A percentile compares a stretch with the other conserved stretches of the same genome.
Conservation (phyloP, 2,329 filamentous ascomycete species). For the Colletotrichum noveboracense region DNA sequence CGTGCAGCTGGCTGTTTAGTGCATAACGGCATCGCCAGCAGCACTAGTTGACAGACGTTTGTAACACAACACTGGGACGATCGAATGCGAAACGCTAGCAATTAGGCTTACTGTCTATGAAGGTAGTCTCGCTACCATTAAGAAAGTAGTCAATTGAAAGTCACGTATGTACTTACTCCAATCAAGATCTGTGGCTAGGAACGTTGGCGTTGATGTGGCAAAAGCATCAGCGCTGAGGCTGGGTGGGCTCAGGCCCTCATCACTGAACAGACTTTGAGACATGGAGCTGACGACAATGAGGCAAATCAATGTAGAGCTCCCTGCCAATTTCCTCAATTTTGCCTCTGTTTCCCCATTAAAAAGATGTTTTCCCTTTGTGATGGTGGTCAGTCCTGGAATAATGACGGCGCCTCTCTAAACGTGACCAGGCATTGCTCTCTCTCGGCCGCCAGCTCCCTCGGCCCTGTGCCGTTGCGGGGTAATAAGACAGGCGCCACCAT, state of each 20-base stretch:
- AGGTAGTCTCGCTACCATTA: too few species aligned
- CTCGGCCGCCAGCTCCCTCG: not conserved
- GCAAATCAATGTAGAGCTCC: too few species aligned
- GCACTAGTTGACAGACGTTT: not conserved
- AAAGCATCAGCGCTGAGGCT: not conserved
- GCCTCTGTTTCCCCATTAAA: too few species aligned
- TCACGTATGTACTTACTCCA: fast-evolving
- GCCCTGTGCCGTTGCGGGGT: not conserved
- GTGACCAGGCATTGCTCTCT: not conserved
- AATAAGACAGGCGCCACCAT: not conserved
- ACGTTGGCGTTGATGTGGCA: not conserved
- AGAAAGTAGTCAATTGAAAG: not conserved
- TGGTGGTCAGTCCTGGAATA: not conserved
- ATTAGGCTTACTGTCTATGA: fast-evolving
- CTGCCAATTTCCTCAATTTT: too few species aligned
- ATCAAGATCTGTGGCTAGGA: not conserved
- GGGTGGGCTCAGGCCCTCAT: not conserved
- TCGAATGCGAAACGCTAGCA: too few species aligned
- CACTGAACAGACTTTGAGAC: not conserved
- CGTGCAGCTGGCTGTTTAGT: fast-evolving
- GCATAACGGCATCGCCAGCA: fast-evolving
- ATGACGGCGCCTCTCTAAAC: not conserved
- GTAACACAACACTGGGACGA: too few species aligned
- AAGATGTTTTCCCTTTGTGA: not conserved
- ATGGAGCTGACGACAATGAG: not conserved